phyloP scores from a whole-genome alignment of 1,284 basidiomycete species.

The Ceratobasidium sp. region DNA sequence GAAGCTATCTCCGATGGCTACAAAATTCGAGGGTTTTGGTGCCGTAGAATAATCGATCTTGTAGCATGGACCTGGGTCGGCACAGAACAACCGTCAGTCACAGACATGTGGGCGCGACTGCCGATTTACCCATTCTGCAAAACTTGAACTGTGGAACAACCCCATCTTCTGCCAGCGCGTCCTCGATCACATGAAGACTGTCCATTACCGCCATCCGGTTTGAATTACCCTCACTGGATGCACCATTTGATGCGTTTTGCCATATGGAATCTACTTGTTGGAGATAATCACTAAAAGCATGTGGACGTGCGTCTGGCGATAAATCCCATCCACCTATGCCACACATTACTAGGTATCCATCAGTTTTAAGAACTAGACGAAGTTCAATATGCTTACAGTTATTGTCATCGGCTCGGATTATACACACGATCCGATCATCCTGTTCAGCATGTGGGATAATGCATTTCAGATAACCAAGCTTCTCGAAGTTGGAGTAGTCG shows the following conservation, averaged over 20 bases:
- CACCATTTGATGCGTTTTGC: slow-evolving; percentile 19
- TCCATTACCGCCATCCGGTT: slow-evolving; percentile 31
- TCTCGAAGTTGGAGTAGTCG: slow-evolving; percentile 9
- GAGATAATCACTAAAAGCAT: slow-evolving; percentile 26
- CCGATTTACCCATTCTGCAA: slow-evolving; percentile 35
- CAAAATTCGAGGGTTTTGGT: slow-evolving; percentile 40
- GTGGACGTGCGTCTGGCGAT: slow-evolving; percentile 14
- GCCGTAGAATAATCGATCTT: slow-evolving; percentile 35
- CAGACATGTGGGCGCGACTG: background rate
- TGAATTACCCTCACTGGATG: slow-evolving; percentile 2
- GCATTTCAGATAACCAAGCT: slow-evolving; percentile 27
- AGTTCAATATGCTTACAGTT: slow-evolving; percentile 1
- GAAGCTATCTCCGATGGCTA: slow-evolving; percentile 38
- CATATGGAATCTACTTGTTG: slow-evolving; percentile 39
- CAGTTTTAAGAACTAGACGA: background rate
- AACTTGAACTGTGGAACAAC: slow-evolving; percentile 34
- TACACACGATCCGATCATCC: slow-evolving; percentile 30
- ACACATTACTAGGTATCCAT: slow-evolving; percentile 21
- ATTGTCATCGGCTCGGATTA: slow-evolving; percentile 12
- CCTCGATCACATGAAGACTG: slow-evolving; percentile 21
- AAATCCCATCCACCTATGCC: slow-evolving; percentile 36
- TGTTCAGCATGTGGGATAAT: slow-evolving; percentile 26
- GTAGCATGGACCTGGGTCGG: slow-evolving; percentile 24
- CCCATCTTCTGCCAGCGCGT: slow-evolving; percentile 5
- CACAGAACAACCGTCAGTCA: background rate